A percentile compares a stretch with the other conserved stretches of the same genome.
phyloP scores from a whole-genome alignment of 2,329 filamentous ascomycete species.

The Thelonectria rubi region DNA sequence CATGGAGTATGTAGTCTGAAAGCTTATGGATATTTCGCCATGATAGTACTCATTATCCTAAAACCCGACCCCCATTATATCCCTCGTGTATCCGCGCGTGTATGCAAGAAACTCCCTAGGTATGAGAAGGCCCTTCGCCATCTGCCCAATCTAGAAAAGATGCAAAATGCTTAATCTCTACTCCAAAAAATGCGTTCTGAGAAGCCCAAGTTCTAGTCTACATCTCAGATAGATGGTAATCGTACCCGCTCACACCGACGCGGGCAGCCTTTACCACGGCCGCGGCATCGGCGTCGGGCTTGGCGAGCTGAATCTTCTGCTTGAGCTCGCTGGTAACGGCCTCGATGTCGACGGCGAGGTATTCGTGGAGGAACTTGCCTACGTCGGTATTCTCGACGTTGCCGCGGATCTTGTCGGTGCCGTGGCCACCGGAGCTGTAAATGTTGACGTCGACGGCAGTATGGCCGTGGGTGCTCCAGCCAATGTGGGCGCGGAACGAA shows the following conservation, averaged over 20 bases:
- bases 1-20: slow-evolving; percentile 15
- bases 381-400: slow-evolving; percentile 97
- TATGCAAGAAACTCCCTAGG: not conserved
- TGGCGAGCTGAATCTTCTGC: slow-evolving; percentile 58
- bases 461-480: slow-evolving; percentile 95
- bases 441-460: slow-evolving; percentile 96
- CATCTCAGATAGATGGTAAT: slow-evolving; percentile 27
- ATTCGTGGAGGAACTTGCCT: slow-evolving; percentile 81
- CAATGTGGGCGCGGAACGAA: slow-evolving; percentile 85
- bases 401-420: slow-evolving; percentile 72
- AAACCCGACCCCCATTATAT: slow-evolving; percentile 5
- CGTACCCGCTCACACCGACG: slow-evolving; percentile 16
- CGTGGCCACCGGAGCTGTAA: slow-evolving; percentile 78
- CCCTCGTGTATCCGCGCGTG: not conserved
- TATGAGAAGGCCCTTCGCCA: not conserved
- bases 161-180: not conserved
- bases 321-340: slow-evolving; percentile 79
- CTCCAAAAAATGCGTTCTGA: not conserved
- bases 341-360: slow-evolving; percentile 82
- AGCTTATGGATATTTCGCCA: slow-evolving; percentile 12
- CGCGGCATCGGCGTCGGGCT: slow-evolving; percentile 27
- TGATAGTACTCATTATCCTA: slow-evolving; percentile 15
- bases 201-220: not conserved
- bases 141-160: not conserved
- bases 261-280: slow-evolving; percentile 32